Conservation (phyloP, 139 green algal species). For the Spirogloea muscicola region DNA sequence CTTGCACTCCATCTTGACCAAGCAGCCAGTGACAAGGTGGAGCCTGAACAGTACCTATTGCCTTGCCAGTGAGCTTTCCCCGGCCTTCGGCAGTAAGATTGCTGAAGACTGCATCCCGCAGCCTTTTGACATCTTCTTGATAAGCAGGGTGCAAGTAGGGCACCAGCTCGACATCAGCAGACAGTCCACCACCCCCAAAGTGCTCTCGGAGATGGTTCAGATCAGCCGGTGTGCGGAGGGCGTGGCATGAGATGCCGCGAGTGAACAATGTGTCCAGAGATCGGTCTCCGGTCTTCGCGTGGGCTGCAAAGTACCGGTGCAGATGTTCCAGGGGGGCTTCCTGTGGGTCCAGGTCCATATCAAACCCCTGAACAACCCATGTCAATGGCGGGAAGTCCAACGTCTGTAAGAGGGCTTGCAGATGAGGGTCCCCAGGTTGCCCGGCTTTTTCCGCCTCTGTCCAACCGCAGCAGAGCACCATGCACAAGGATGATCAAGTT, state of each 20-base stretch:
- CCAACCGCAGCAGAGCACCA: background rate
- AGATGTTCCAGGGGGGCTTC: constrained; percentile 9
- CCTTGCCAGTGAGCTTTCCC: background rate
- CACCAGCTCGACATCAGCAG: constrained; percentile 19
- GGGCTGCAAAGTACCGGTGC: constrained; percentile 16
- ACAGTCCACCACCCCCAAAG: constrained; percentile 1
- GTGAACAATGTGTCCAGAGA: constrained; percentile 28
- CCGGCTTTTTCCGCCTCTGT: background rate
- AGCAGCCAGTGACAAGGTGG: background rate
- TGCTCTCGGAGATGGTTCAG: constrained; percentile 12
- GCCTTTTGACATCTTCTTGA: constrained; percentile 5
- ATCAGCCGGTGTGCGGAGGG: constrained; percentile 20
- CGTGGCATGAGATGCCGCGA: constrained; percentile 8
- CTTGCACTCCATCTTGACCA: no score
- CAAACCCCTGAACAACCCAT: constrained; percentile 36
- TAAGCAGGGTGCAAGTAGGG: constrained; percentile 13
- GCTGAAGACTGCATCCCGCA: background rate
- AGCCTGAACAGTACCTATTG: background rate
- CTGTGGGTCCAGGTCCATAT: constrained; percentile 4
- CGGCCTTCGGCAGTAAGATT: constrained; percentile 1
- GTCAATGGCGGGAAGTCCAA: constrained; percentile 32
- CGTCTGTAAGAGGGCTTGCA: constrained; percentile 6
- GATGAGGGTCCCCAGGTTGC: background rate
- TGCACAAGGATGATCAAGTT: background rate
- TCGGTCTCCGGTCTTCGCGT: background rate